Percentiles rank a stretch among this genome's conserved stretches.
Evolutionary conservation across 371 early-diverging fungal genomes (phyloP).

Genomic region (Rhizomucor miehei): DNA sequence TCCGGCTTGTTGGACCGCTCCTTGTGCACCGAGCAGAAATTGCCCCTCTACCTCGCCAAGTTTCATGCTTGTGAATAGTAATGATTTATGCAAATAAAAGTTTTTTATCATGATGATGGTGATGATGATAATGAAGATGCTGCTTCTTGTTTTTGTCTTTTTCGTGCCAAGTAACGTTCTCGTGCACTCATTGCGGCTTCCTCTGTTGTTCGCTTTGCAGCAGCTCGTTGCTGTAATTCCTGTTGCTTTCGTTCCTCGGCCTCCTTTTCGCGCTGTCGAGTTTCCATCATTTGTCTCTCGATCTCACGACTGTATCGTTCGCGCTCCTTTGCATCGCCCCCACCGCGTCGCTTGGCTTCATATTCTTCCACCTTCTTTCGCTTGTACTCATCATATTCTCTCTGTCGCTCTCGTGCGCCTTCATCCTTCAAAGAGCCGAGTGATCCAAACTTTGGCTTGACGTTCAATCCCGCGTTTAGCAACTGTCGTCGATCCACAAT

Average conservation of each 20-base stretch:
- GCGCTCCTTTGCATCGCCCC: conserved; percentile 27
- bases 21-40: no score
- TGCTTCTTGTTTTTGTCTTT: conserved; percentile 47
- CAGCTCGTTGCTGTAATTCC: conserved; percentile 51
- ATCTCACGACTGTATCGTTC: conserved; percentile 43
- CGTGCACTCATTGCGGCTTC: conserved; percentile 71
- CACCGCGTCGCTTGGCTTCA: conserved; percentile 22
- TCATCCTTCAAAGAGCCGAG: conserved; percentile 33
- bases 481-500: conserved; percentile 81
- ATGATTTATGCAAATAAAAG: not conserved
- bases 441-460: conserved; percentile 46
- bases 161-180: conserved; percentile 76
- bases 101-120: not conserved
- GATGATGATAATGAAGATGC: not conserved
- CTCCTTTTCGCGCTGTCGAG: conserved; percentile 45
- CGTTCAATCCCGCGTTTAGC: conserved; percentile 76
- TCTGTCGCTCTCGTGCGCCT: conserved; percentile 40
- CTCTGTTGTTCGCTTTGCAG: conserved; percentile 67
- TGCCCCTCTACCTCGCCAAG: conserved; percentile 85
- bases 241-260: conserved; percentile 51
- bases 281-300: conserved; percentile 56
- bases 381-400: conserved; percentile 51
- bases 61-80: conserved; percentile 34
- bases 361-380: conserved; percentile 48
- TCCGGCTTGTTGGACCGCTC: conserved; percentile 84